Evolutionary conservation across 768 basidiomycete species (phyloP), one percentile per base, ranked within the genome.

Genomic region (Agaricus subrufescens): DNA sequence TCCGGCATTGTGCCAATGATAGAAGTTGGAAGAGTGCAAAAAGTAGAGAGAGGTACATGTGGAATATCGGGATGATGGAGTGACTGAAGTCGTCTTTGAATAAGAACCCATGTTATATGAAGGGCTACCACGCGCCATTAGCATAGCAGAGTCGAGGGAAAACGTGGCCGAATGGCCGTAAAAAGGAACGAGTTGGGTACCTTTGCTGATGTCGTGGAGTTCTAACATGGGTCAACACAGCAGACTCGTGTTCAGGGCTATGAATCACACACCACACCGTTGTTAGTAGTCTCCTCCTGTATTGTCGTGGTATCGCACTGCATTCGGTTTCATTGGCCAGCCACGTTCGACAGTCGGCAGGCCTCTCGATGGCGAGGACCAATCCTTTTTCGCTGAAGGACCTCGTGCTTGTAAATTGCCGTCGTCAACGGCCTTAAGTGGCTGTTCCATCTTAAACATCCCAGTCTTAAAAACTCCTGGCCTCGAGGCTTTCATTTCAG

Each of bases 191-290:
- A 56, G 54, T 39, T 46, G 7, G 27, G 39, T 38, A 47, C 52
- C 31, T 43, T 27, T 40, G 25, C 37, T 50, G 47, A 26, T 29
- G 30, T 44, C 42, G 52, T 53, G 52, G 52, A 25, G 52, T 38
- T 46, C 52, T 53, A 39, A 53, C 52, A 46, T 53, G 52, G 31
- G 27, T 53, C 52, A 46, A 53, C 52, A 53, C 19, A 53, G 44
- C 25, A 11, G 37, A 45, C 43, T 45, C 52, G 23, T 53, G 34
- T 27, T 14, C 37, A n/a, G 25, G 38, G 50, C 50, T 50, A 38
- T 40, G 38, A 14, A 40, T 14, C 38, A 50, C 34, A 34, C 34
- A 34, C 34, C 34, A 34, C 11, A 8, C 34, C 50, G 37, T 50
- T 37, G 48, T 19, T 25, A 3, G 37, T 7, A 8, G 14, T 38